phyloP scores from a whole-genome alignment of 495 filamentous ascomycete species.

The Penicillium daleae region DNA sequence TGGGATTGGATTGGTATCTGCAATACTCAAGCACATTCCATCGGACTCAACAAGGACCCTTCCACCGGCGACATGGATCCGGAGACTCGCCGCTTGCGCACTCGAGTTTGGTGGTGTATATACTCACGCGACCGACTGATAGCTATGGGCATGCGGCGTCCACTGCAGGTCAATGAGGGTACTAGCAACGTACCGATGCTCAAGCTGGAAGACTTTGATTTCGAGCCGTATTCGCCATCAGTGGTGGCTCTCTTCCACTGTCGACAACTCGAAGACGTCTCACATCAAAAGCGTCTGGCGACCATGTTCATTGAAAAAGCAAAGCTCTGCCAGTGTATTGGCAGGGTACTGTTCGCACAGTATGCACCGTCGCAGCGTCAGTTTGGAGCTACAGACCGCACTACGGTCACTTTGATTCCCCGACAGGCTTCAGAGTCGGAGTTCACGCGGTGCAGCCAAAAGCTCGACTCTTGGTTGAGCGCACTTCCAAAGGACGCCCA shows the following conservation, averaged over 20 bases:
- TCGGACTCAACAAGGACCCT: conserved; percentile 79
- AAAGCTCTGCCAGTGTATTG: conserved; percentile 81
- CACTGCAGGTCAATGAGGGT: conserved; percentile 81
- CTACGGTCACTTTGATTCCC: conserved; percentile 82
- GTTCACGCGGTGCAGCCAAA: conserved; percentile 68
- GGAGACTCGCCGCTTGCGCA: conserved; percentile 65
- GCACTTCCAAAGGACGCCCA: conserved; percentile 63
- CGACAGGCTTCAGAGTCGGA: conserved; percentile 72
- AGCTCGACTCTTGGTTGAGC: conserved; percentile 70
- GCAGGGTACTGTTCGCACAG: conserved; percentile 77
- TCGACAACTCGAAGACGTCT: conserved; percentile 44
- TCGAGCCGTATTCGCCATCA: conserved; percentile 59
- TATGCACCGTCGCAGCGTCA: conserved; percentile 70
- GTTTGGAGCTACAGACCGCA: conserved; percentile 66
- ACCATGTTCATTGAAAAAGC: conserved; percentile 87
- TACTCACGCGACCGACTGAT: conserved; percentile 89
- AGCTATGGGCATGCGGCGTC: conserved; percentile 82
- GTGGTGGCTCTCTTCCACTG: conserved; percentile 42
- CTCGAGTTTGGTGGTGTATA: conserved; percentile 87
- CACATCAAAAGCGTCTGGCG: conserved; percentile 70
- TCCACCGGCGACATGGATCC: conserved; percentile 64
- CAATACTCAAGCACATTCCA: conserved; percentile 78
- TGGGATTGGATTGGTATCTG: conserved; percentile 90
- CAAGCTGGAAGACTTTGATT: conserved; percentile 75
- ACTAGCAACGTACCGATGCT: conserved; percentile 88